phyloP scores from a whole-genome alignment of 202 grass and related monocot species.

The Eragrostis tef region DNA sequence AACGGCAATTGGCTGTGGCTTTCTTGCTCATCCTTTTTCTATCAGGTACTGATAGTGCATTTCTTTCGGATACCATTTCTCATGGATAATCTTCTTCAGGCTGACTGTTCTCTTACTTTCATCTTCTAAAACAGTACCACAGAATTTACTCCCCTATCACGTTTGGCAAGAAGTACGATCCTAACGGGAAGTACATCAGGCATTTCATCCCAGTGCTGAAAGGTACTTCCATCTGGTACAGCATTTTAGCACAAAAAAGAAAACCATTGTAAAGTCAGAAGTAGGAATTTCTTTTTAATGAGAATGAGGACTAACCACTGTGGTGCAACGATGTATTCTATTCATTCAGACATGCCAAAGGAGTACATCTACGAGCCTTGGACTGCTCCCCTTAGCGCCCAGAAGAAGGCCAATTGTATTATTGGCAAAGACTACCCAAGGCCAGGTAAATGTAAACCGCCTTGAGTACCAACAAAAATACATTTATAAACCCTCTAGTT shows the following conservation, averaged over 20 bases:
- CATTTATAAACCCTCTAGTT: background rate
- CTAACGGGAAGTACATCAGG: constrained; percentile 75
- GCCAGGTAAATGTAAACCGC: constrained; percentile 60
- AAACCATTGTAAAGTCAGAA: background rate
- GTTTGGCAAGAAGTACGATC: constrained; percentile 94
- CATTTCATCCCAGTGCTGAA: constrained; percentile 86
- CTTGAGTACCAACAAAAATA: background rate
- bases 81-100: constrained; percentile 33
- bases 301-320: background rate
- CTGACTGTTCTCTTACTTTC: constrained; percentile 18
- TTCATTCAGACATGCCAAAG: constrained; percentile 72
- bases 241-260: constrained; percentile 20
- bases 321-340: background rate
- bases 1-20: constrained; percentile 96
- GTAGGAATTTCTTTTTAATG: constrained; percentile 7
- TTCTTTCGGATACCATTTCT: background rate
- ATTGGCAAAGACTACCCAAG: constrained; percentile 86
- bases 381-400: constrained; percentile 72
- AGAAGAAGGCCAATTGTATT: constrained; percentile 86
- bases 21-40: constrained; percentile 94
- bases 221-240: constrained; percentile 54
- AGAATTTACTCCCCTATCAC: constrained; percentile 88
- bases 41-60: constrained; percentile 56
- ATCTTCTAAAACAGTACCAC: constrained; percentile 57
- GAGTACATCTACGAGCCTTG: constrained; percentile 97